Evolutionary conservation across 2,329 filamentous ascomycete genomes (phyloP).

Genomic region (Lomentospora prolificans): DNA sequence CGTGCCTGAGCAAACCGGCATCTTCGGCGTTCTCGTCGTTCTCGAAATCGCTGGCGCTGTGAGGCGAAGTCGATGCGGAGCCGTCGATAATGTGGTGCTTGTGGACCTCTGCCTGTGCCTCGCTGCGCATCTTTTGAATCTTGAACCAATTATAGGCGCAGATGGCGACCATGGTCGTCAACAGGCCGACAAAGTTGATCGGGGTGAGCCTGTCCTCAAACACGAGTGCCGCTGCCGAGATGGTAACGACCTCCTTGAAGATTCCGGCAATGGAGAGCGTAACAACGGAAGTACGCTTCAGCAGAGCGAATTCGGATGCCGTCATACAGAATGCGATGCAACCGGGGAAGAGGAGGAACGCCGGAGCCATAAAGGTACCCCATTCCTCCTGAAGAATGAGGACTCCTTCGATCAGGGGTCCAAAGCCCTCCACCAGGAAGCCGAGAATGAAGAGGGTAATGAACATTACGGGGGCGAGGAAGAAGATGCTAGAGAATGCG

Average conservation of each 20-base stretch:
- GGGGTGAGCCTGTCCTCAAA: constrained; percentile 82
- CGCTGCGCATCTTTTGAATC: constrained; percentile 74
- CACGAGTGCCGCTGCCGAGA: constrained; percentile 74
- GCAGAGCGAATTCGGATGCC: constrained; percentile 84
- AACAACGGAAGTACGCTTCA: constrained; percentile 91
- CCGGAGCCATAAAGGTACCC: constrained; percentile 55
- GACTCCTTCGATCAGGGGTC: constrained; percentile 57
- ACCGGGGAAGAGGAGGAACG: constrained; percentile 81
- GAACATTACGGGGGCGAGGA: constrained; percentile 97
- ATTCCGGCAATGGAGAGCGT: constrained; percentile 95
- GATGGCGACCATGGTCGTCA: constrained; percentile 85
- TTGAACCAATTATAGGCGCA: constrained; percentile 91
- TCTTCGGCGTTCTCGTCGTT: constrained; percentile 35
- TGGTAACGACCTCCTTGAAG: constrained; percentile 97
- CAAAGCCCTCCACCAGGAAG: constrained; percentile 73
- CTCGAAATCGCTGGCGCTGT: constrained; percentile 30
- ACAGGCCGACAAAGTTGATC: constrained; percentile 76
- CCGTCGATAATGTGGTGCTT: constrained; percentile 23
- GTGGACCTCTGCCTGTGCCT: constrained; percentile 51
- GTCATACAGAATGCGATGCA: constrained; percentile 94
- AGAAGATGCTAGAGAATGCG: constrained; percentile 94
- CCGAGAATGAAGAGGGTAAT: constrained; percentile 69
- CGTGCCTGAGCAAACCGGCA: constrained; percentile 32
- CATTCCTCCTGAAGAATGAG: constrained; percentile 53
- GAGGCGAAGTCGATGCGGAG: constrained; percentile 21